Conservation (phyloP, 306 rosid genomes). For the Astragalus glycyphyllos region DNA sequence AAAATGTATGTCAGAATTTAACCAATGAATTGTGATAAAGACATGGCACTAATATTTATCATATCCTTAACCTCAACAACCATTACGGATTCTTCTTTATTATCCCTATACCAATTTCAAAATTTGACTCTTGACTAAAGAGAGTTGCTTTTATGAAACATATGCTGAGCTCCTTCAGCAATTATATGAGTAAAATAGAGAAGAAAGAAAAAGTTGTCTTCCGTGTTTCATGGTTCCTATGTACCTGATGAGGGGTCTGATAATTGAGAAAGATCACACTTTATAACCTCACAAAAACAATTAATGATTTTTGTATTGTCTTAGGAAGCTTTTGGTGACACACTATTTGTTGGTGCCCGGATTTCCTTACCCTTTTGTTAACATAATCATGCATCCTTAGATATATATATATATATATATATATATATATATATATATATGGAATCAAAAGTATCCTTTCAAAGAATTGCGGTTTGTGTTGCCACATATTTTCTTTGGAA, state of each 20-base stretch:
- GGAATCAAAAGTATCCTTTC: slow-evolving; percentile 16
- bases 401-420: neutral
- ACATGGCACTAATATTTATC: slow-evolving; percentile 40
- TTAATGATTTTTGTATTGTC: slow-evolving; percentile 38
- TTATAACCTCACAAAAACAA: slow-evolving; percentile 8
- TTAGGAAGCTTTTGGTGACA: slow-evolving; percentile 39
- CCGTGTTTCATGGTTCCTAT: slow-evolving; percentile 46
- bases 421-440: neutral
- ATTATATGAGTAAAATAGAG: slow-evolving; percentile 33
- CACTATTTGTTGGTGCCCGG: slow-evolving; percentile 34
- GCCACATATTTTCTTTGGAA: slow-evolving; percentile 31
- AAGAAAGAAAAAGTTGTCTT: slow-evolving; percentile 45
- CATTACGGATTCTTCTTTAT: slow-evolving; percentile 37
- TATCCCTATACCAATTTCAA: slow-evolving; percentile 11
- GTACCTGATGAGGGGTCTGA: slow-evolving; percentile 39
- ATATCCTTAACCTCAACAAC: slow-evolving; percentile 34
- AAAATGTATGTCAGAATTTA: slow-evolving; percentile 51
- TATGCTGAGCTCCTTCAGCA: slow-evolving; percentile 39
- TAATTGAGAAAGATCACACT: slow-evolving; percentile 44
- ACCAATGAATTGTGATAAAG: slow-evolving; percentile 54
- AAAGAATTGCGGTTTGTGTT: slow-evolving; percentile 29
- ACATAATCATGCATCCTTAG: slow-evolving; percentile 20
- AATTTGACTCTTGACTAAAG: slow-evolving; percentile 34
- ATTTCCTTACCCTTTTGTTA: slow-evolving; percentile 42
- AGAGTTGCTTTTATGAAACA: slow-evolving; percentile 43